Evolutionary conservation across 768 basidiomycete genomes (phyloP).

Genomic region (Boletus rubropictus): DNA sequence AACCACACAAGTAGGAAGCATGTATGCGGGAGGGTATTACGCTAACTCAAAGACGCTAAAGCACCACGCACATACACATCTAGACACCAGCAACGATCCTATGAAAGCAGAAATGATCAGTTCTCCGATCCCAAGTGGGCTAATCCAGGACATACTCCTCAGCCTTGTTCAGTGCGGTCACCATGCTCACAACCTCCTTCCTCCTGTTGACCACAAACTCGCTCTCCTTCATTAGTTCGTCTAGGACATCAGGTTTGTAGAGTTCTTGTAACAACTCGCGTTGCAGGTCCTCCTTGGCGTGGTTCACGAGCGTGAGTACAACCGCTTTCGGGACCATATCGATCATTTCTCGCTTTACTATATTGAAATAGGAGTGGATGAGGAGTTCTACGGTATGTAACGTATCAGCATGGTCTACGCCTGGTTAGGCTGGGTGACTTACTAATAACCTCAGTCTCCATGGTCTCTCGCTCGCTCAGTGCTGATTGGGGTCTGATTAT

Average conservation of each 20-base stretch:
- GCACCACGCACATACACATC: constrained; percentile 6
- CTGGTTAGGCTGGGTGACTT: constrained; percentile 30
- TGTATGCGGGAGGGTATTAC: constrained; percentile 28
- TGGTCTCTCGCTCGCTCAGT: constrained; percentile 88
- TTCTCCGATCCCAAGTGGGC: constrained; percentile 1
- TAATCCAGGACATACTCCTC: constrained; percentile 78
- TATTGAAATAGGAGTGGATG: constrained; percentile 96
- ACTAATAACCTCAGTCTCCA: constrained; percentile 99
- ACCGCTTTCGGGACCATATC: constrained; percentile 99
- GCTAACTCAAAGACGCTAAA: constrained; percentile 15
- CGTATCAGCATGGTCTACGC: background rate
- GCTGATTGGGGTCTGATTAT: constrained; percentile 87
- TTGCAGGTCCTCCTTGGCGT: constrained; percentile 93
- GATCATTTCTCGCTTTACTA: constrained; percentile 98
- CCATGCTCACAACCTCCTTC: constrained; percentile 93
- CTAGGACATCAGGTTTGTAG: constrained; percentile 94
- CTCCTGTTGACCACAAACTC: constrained; percentile 84
- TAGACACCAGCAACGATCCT: constrained; percentile 66
- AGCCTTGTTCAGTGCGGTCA: constrained; percentile 91
- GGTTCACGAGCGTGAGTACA: constrained; percentile 82
- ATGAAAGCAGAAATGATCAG: constrained; percentile 7
- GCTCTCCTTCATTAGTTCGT: constrained; percentile 92
- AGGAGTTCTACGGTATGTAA: constrained; percentile 62
- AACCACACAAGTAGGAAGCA: constrained; percentile 18
- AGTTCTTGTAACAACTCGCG: constrained; percentile 90